phyloP scores from a whole-genome alignment of 352 stramenopile species.

The Phytophthora sp. region DNA sequence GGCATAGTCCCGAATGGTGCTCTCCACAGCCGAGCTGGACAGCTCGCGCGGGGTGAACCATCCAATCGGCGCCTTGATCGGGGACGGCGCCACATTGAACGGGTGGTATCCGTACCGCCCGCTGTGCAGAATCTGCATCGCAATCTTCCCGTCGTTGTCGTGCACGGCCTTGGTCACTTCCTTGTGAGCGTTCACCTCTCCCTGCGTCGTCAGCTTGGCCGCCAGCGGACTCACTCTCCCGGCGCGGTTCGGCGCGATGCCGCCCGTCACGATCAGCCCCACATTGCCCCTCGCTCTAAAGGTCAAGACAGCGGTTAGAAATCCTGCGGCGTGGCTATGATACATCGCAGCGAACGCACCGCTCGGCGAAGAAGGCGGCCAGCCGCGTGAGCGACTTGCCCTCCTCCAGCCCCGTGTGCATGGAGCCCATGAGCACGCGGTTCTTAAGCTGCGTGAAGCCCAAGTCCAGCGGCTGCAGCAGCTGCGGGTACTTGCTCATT shows the following conservation, averaged over 20 bases:
- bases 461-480: constrained; percentile 79
- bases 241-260: constrained; percentile 93
- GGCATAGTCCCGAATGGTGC: constrained; percentile 95
- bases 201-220: constrained; percentile 92
- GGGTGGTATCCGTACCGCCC: constrained; percentile 97
- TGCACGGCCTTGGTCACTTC: constrained; percentile 95
- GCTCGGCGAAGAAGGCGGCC: constrained; percentile 94
- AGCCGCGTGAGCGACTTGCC: constrained; percentile 80
- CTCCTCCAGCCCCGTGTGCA: constrained; percentile 93
- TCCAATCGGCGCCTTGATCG: constrained; percentile 95
- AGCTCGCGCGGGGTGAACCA: constrained; percentile 92
- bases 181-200: constrained; percentile 91
- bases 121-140: constrained; percentile 93
- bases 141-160: constrained; percentile 81
- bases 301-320: background rate
- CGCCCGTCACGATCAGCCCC: constrained; percentile 94
- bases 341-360: constrained; percentile 46
- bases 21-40: constrained; percentile 77
- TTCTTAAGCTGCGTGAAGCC: constrained; percentile 89
- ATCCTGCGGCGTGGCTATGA: no score
- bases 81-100: constrained; percentile 92
- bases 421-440: constrained; percentile 91
- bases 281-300: constrained; percentile 89
- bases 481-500: constrained; percentile 78
- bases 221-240: constrained; percentile 94